These are phyloP conservation scores for Lentinula sp. DNA, from an alignment of 768 basidiomycete genomes.

Conservation along the genomic window DNA sequence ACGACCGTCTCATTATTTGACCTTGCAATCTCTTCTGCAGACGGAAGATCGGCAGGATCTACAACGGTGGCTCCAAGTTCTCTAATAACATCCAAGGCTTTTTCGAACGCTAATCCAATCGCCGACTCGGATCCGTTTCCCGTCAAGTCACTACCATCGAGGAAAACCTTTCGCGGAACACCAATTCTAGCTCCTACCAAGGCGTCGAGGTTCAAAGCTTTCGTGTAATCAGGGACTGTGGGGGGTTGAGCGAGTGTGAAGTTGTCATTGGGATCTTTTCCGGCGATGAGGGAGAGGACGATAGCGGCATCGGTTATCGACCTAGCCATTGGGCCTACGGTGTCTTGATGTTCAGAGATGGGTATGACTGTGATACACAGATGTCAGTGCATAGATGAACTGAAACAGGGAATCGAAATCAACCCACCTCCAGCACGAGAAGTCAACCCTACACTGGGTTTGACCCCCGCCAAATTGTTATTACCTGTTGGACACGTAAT, in stretches of 20 bases:
- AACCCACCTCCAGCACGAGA: slow-evolving; percentile 50
- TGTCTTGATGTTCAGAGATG: slow-evolving; percentile 51
- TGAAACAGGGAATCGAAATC: background rate
- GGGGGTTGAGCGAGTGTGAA: slow-evolving; percentile 48
- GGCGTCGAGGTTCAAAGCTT: slow-evolving; percentile 42
- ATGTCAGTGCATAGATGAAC: background rate
- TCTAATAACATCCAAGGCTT: slow-evolving; percentile 28
- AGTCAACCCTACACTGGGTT: slow-evolving; percentile 54
- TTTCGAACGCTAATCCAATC: slow-evolving; percentile 29
- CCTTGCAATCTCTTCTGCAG: slow-evolving; percentile 22
- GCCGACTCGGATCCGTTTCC: slow-evolving; percentile 9
- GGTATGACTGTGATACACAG: slow-evolving; percentile 37
- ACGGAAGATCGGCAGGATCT: slow-evolving; percentile 39
- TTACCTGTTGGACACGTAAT: slow-evolving; percentile 45
- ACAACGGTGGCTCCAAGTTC: slow-evolving; percentile 37
- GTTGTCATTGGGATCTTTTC: slow-evolving; percentile 48
- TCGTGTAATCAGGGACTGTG: slow-evolving; percentile 47
- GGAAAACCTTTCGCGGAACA: slow-evolving; percentile 38
- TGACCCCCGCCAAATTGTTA: slow-evolving; percentile 55
- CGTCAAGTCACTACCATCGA: slow-evolving; percentile 12
- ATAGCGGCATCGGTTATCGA: slow-evolving; percentile 50
- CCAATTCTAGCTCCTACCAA: slow-evolving; percentile 49
- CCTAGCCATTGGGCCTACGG: slow-evolving; percentile 51
- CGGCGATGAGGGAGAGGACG: slow-evolving; percentile 51
- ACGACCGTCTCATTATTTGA: slow-evolving; percentile 54